These are phyloP conservation scores for Chrysoporthe puriensis DNA, from an alignment of 2,329 filamentous ascomycete genomes.

Conservation along the genomic window DNA sequence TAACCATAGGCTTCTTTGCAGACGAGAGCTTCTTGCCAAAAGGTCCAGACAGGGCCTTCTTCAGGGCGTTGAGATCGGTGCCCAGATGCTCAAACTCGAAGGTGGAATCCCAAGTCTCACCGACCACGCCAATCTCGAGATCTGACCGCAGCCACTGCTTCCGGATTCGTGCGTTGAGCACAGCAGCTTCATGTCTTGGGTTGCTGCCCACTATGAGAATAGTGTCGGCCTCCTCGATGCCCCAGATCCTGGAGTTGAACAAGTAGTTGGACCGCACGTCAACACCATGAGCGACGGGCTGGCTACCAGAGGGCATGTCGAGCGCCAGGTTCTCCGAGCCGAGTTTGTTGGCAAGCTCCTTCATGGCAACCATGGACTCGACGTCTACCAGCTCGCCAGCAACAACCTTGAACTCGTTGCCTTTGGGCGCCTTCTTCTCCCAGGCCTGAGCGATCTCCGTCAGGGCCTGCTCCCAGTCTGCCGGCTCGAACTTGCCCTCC, in stretches of 20 bases:
- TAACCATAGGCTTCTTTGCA: slow-evolving; percentile 94
- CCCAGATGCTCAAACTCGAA: slow-evolving; percentile 96
- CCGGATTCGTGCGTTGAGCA: slow-evolving; percentile 92
- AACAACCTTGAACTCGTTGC: slow-evolving; percentile 94
- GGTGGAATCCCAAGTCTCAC: slow-evolving; percentile 88
- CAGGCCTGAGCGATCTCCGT: slow-evolving; percentile 83
- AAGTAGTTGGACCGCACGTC: slow-evolving; percentile 94
- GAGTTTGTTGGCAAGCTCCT: slow-evolving; percentile 95
- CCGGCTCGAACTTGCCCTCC: slow-evolving; percentile 88
- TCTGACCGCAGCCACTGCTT: slow-evolving; percentile 98
- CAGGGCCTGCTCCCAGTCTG: slow-evolving; percentile 93
- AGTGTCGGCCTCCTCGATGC: slow-evolving; percentile 90
- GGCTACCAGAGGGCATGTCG: slow-evolving; percentile 82
- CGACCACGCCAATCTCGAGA: slow-evolving; percentile 88
- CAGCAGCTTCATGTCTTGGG: slow-evolving; percentile 90
- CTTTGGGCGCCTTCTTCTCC: slow-evolving; percentile 77
- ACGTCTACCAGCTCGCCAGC: slow-evolving; percentile 90
- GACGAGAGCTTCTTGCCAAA: slow-evolving; percentile 91
- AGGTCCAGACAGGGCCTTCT: slow-evolving; percentile 79
- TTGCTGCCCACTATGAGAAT: slow-evolving; percentile 95
- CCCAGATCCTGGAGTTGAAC: slow-evolving; percentile 94
- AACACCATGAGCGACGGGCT: slow-evolving; percentile 87
- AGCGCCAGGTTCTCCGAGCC: slow-evolving; percentile 94
- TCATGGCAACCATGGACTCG: slow-evolving; percentile 93
- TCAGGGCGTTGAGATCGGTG: slow-evolving; percentile 75